Base-by-base conservation (phyloP, 768 basidiomycete genomes). In the Lactarius psammicola region DNA sequence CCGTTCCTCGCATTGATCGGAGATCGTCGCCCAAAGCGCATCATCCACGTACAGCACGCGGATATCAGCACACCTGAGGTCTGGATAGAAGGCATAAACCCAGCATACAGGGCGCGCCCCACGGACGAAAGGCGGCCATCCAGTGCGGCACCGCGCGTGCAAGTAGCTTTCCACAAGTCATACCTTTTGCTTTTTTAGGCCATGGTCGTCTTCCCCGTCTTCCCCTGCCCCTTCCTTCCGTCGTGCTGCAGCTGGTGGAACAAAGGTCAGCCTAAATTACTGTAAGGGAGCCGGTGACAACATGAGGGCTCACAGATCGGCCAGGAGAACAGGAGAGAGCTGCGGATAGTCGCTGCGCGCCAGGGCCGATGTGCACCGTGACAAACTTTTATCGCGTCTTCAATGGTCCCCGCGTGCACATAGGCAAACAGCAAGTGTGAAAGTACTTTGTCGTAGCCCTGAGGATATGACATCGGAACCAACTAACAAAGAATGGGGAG, bases 11-110 rank as follows among this genome's bases (percentile, higher is more conserved):
- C 91, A 89, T 44, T 92, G 78, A 57, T 92, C 81, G 70, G 87
- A 87, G 59, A 95, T 79, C 64, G 92, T 88, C 0, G 92, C 93
- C 97, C 97, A 99, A 0, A 98, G 80, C 73, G 95, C 89, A 72
- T 99, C 97, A 72, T 95, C 92, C 95, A 98, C 28, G 91, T 89
- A 38, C 87, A 78, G 72, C 93, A 95, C 3, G 89, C 85, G 0
- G 87, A 82, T 68, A 89, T 87, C 40, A 94, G 83, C 34, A 88
- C 76, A 23, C 75, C 77, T 0, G 85, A 82, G 1, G 90, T 91
- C 75, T 82, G 87, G 55, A 81, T 84, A 15, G 81, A 89, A 36
- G 87, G 95, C 31, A 81, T 87, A 8, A 99, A 84, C 0, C 94
- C 87, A 0, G 95, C 95, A 70, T 94, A 95, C 0, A 98, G 79